phyloP scores from a whole-genome alignment of 2,329 filamentous ascomycete genomes.

The Intubia oerlemansii region DNA sequence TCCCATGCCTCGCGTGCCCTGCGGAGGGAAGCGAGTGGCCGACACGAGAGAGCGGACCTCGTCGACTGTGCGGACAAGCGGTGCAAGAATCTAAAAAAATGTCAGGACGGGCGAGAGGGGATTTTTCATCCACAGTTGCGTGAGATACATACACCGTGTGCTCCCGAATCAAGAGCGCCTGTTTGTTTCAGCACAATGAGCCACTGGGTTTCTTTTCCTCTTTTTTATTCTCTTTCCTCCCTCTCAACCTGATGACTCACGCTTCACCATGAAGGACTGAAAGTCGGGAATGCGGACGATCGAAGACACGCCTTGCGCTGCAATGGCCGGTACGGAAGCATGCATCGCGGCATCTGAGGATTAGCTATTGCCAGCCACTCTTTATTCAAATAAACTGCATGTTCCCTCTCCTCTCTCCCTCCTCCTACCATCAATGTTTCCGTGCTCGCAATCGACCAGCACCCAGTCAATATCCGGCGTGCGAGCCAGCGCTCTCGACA shows the following conservation, averaged over 20 bases:
- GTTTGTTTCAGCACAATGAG: too few species aligned
- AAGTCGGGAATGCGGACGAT: conserved; percentile 36
- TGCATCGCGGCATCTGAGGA: conserved; percentile 31
- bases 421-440: conserved; percentile 29
- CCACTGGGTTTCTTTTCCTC: too few species aligned
- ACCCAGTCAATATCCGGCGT: conserved; percentile 44
- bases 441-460: conserved; percentile 37
- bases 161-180: conserved; percentile 36
- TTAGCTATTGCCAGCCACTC: neutral
- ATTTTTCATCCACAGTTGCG: too few species aligned
- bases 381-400: neutral
- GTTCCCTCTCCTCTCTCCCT: too few species aligned
- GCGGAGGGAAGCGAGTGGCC: conserved; percentile 33
- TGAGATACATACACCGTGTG: conserved; percentile 34
- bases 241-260: conserved; percentile 16
- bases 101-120: neutral
- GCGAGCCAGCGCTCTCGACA: conserved; percentile 36
- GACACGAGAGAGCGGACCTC: conserved; percentile 27
- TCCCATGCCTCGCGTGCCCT: conserved; percentile 31
- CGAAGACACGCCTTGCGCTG: conserved; percentile 30
- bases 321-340: conserved; percentile 33
- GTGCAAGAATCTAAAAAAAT: conserved; percentile 22
- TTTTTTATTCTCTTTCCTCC: too few species aligned
- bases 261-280: conserved; percentile 33
- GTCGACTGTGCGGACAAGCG: conserved; percentile 30